A percentile compares a stretch with the other conserved stretches of the same genome.
These are phyloP conservation scores for Chaetomiaceae sp. DNA, from an alignment of 2,329 filamentous ascomycete genomes.

Conservation along the genomic window DNA sequence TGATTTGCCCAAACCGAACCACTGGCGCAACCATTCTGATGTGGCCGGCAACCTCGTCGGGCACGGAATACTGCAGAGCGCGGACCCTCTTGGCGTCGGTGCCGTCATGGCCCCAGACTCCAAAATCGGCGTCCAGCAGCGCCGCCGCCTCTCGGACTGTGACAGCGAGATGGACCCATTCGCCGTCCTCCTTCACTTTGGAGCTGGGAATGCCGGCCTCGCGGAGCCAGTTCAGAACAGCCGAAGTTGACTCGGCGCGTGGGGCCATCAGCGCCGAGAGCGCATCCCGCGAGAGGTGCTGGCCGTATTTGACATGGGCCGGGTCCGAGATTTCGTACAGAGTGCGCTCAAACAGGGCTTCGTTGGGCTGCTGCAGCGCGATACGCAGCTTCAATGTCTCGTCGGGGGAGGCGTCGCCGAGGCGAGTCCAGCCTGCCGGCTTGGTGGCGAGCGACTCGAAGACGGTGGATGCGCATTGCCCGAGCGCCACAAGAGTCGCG, in stretches of 20 bases:
- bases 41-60: constrained; percentile 46
- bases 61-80: constrained; percentile 55
- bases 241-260: constrained; percentile 41
- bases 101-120: constrained; percentile 45
- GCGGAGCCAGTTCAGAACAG: constrained; percentile 52
- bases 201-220: constrained; percentile 42
- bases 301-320: constrained; percentile 52
- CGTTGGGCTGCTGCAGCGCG: constrained; percentile 41
- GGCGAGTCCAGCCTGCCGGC: constrained; percentile 36
- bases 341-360: constrained; percentile 48
- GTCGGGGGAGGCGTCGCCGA: constrained; percentile 33
- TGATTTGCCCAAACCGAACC: constrained; percentile 53
- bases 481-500: constrained; percentile 11
- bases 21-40: constrained; percentile 62
- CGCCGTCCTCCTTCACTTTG: constrained; percentile 42
- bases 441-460: constrained; percentile 28
- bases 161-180: constrained; percentile 58
- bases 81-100: constrained; percentile 41
- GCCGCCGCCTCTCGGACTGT: constrained; percentile 48
- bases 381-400: constrained; percentile 44
- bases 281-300: constrained; percentile 56
- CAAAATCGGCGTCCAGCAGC: constrained; percentile 54
- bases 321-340: constrained; percentile 59
- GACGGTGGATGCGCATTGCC: constrained; percentile 16
- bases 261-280: constrained; percentile 51